Evolutionary conservation across 2,329 filamentous ascomycete species (phyloP).

Genomic region (Exophiala sideris): DNA sequence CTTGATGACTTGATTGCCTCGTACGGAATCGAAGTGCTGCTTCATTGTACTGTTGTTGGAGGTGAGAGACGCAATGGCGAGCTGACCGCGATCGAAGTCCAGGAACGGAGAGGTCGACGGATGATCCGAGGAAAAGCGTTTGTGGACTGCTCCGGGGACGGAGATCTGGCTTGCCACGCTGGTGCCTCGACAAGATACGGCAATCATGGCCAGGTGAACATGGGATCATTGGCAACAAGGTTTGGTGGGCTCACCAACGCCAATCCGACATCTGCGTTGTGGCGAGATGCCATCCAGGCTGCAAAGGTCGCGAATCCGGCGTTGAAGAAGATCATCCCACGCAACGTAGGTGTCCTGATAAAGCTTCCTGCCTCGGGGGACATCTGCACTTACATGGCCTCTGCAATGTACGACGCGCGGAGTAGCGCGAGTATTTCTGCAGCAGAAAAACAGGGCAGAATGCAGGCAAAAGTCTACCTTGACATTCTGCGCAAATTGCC

Average conservation of each 20-base stretch:
- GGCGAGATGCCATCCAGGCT: constrained; percentile 9
- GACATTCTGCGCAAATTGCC: constrained; percentile 10
- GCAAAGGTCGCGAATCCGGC: constrained; percentile 2
- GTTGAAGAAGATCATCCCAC: constrained; percentile 5
- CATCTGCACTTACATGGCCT: constrained; percentile 10
- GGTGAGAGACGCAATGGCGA: constrained; percentile 1
- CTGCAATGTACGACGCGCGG: constrained; percentile 9
- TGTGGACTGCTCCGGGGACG: constrained; percentile 14
- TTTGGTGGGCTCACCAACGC: constrained; percentile 9
- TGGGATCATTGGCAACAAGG: constrained; percentile 12
- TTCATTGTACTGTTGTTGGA: constrained; percentile 11
- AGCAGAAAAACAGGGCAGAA: constrained; percentile 4
- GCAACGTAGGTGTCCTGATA: constrained; percentile 7
- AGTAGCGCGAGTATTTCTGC: constrained; percentile 6
- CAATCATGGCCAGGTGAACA: constrained; percentile 16
- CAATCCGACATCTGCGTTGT: constrained; percentile 5
- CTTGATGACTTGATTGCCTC: constrained; percentile 6
- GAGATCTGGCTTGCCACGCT: constrained; percentile 6
- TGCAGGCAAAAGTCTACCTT: constrained; percentile 10
- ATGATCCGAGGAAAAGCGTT: constrained; percentile 8
- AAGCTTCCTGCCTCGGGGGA: constrained; percentile 8
- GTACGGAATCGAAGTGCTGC: constrained; percentile 11
- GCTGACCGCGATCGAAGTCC: constrained; percentile 5
- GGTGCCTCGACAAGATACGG: constrained; percentile 13
- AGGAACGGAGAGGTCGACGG: constrained; percentile 12